Percentiles rank a stretch among this genome's conserved stretches.
phyloP scores from a whole-genome alignment of 148 eudicot species.

The Agrostemma githago region DNA sequence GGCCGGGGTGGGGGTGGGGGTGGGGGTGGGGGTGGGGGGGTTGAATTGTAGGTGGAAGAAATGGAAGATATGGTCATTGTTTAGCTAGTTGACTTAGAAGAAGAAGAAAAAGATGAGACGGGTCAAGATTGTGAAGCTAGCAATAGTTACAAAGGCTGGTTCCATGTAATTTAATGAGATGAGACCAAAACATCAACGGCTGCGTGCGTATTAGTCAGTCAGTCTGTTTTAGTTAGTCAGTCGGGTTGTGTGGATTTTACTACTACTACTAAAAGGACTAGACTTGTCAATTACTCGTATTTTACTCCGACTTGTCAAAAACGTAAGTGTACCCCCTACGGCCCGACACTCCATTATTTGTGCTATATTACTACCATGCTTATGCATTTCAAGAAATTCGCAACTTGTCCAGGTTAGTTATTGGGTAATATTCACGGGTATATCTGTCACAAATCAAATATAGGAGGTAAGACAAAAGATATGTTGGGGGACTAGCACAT shows the following conservation, averaged over 20 bases:
- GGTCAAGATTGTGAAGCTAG: slow-evolving; percentile 15
- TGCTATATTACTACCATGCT: background rate
- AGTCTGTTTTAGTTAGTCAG: background rate
- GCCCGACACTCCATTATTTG: background rate
- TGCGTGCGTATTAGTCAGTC: too few relatives aligned
- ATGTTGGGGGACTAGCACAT: too few relatives aligned
- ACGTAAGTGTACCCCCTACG: too few relatives aligned
- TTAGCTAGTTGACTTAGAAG: background rate
- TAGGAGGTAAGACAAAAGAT: too few relatives aligned
- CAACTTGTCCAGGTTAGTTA: too few relatives aligned
- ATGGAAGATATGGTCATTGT: background rate
- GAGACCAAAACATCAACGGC: too few relatives aligned
- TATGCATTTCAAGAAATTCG: too few relatives aligned
- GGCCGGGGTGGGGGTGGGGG: background rate
- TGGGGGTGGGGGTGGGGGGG: background rate
- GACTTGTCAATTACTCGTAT: background rate
- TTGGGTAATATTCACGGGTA: too few relatives aligned
- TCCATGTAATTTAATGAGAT: slow-evolving; percentile 11
- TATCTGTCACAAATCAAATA: too few relatives aligned
- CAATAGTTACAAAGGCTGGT: background rate
- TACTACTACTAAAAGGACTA: background rate
- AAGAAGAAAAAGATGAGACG: background rate
- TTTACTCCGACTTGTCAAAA: background rate
- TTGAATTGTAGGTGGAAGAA: background rate
- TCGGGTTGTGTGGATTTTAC: background rate